These are phyloP conservation scores for Teratosphaeria destructans DNA, from an alignment of 2,329 filamentous ascomycete species.

Conservation along the genomic window DNA sequence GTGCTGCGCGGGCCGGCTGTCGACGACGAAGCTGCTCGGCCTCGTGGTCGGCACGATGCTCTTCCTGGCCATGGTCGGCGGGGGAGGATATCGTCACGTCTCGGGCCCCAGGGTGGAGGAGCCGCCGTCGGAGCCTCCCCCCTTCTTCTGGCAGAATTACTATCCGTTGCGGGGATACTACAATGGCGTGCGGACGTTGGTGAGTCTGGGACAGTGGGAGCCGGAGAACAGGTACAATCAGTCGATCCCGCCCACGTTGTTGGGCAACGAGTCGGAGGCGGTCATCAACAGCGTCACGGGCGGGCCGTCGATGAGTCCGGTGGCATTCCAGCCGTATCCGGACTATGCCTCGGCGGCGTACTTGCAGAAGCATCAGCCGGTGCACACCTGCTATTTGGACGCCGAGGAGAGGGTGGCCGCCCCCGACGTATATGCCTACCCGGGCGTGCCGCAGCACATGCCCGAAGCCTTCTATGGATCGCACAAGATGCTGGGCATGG, in stretches of 20 bases:
- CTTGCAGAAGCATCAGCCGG: conserved; percentile 40
- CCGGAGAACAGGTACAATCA: conserved; percentile 37
- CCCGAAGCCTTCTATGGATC: conserved; percentile 39
- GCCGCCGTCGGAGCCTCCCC: conserved; percentile 15
- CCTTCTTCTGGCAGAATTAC: conserved; percentile 38
- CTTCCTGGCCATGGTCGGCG: conserved; percentile 32
- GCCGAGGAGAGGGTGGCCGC: conserved; percentile 43
- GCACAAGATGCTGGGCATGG: conserved; percentile 37
- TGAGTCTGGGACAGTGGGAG: conserved; percentile 31
- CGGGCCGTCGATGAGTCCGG: conserved; percentile 25
- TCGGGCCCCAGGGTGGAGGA: conserved; percentile 1
- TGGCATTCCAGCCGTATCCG: conserved; percentile 37
- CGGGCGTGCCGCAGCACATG: conserved; percentile 41
- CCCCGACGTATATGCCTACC: conserved; percentile 57
- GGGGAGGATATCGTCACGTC: conserved; percentile 30
- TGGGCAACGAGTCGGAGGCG: conserved; percentile 16
- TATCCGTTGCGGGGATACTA: conserved; percentile 36
- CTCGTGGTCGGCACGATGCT: conserved; percentile 30
- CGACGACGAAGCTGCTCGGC: conserved; percentile 31
- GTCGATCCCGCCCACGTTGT: conserved; percentile 22
- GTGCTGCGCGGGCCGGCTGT: conserved; percentile 23
- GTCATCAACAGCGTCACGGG: conserved; percentile 12
- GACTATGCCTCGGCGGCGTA: conserved; percentile 30
- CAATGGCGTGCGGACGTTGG: conserved; percentile 38
- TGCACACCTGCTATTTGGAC: conserved; percentile 56